Evolutionary conservation across 208 protist genomes (phyloP).

Genomic region (Plasmodiophora brassicae): DNA sequence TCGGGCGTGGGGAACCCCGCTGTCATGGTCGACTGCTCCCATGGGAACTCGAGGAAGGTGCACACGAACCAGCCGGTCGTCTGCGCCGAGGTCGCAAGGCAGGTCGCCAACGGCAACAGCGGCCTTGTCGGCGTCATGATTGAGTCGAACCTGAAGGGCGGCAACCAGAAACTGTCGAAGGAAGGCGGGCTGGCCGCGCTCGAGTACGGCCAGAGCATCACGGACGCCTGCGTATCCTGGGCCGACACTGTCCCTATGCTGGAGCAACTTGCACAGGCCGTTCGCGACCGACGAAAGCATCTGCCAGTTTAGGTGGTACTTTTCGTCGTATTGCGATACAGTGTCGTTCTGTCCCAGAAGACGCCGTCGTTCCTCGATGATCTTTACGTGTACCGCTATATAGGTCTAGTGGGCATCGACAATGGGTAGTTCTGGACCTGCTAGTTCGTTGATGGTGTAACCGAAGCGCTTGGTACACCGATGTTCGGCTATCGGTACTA

Average conservation of each 20-base stretch:
- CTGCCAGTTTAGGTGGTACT: too few species aligned
- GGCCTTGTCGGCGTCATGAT: slow-evolving; percentile 34
- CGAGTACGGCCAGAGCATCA: background rate
- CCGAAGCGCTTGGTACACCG: too few species aligned
- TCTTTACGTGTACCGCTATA: too few species aligned
- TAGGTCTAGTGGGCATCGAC: too few species aligned
- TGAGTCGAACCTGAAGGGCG: slow-evolving; percentile 26
- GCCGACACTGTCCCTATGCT: background rate
- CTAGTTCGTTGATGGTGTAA: too few species aligned
- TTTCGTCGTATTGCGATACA: too few species aligned
- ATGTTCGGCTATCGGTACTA: too few species aligned
- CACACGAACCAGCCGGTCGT: slow-evolving; percentile 36
- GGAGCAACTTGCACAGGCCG: background rate
- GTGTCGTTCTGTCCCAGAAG: too few species aligned
- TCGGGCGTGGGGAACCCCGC: background rate
- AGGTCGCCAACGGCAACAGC: background rate
- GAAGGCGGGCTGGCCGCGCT: background rate
- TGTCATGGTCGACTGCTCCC: slow-evolving; percentile 35
- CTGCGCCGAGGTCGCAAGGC: background rate
- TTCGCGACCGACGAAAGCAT: background rate
- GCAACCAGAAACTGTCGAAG: slow-evolving; percentile 34
- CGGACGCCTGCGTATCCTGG: background rate
- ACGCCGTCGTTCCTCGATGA: too few species aligned
- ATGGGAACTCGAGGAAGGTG: slow-evolving; percentile 17
- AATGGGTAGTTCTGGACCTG: too few species aligned